Evolutionary conservation across 495 filamentous ascomycete genomes (phyloP).

Genomic region (Hypoxylon fragiforme): DNA sequence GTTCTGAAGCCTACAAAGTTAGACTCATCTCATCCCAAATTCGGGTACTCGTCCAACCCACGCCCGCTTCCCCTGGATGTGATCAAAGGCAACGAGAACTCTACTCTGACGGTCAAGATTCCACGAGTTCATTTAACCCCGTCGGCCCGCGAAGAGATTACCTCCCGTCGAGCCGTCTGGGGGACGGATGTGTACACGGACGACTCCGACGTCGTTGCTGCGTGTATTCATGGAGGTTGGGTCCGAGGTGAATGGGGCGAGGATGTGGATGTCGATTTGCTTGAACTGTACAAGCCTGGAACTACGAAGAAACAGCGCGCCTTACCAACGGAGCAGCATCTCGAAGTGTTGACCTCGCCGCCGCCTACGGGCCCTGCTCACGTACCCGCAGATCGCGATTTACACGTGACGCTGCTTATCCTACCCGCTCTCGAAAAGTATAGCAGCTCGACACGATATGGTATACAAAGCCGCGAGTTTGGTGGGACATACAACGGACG

Average conservation of each 20-base stretch:
- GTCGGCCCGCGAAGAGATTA: conserved; percentile 76
- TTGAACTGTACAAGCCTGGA: conserved; percentile 61
- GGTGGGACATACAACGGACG: conserved; percentile 47
- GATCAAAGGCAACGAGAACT: conserved; percentile 85
- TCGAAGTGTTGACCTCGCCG: conserved; percentile 46
- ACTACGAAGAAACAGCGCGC: conserved; percentile 34
- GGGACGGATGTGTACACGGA: conserved; percentile 94
- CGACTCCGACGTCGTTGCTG: conserved; percentile 90
- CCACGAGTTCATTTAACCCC: conserved; percentile 74
- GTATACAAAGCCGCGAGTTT: conserved; percentile 79
- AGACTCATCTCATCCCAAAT: conserved; percentile 55
- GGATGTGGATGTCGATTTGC: conserved; percentile 65
- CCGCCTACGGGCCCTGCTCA: conserved; percentile 53
- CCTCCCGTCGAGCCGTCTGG: conserved; percentile 76
- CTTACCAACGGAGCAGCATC: conserved; percentile 31
- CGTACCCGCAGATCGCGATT: conserved; percentile 66
- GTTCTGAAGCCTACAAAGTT: conserved; percentile 59
- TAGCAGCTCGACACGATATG: conserved; percentile 69
- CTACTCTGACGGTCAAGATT: conserved; percentile 84
- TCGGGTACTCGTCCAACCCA: conserved; percentile 71
- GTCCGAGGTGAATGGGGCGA: conserved; percentile 85
- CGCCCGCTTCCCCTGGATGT: conserved; percentile 67
- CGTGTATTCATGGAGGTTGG: conserved; percentile 91
- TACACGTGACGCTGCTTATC: conserved; percentile 83
- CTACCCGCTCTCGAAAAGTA: conserved; percentile 80